A percentile compares a stretch with the other conserved stretches of the same genome.
Evolutionary conservation across 1,139 yeast genomes (phyloP).

Genomic region (Taphrina communis): DNA sequence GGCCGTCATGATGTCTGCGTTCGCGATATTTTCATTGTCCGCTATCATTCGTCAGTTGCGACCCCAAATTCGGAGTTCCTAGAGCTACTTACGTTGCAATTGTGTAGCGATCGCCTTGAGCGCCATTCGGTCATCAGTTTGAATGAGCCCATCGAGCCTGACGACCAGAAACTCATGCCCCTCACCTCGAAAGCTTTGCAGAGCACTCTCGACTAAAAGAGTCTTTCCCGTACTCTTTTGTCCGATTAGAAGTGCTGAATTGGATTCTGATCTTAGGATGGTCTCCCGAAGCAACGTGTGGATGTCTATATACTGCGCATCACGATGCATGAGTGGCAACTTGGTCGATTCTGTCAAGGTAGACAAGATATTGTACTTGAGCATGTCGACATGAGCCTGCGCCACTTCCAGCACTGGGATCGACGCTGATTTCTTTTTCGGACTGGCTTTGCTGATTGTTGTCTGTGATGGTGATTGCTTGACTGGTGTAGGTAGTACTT

Average conservation of each 20-base stretch:
- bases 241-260: slow-evolving; percentile 79
- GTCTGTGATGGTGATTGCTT: neutral
- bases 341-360: neutral
- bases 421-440: slow-evolving; percentile 5
- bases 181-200: slow-evolving; percentile 56
- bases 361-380: slow-evolving; percentile 3
- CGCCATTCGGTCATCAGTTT: slow-evolving; percentile 77
- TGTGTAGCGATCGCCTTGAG: slow-evolving; percentile 85
- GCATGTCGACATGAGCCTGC: slow-evolving; percentile 7
- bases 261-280: slow-evolving; percentile 72
- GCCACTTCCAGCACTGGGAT: slow-evolving; percentile 10
- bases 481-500: neutral
- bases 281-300: slow-evolving; percentile 65
- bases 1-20: slow-evolving; percentile 61
- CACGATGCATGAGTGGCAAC: slow-evolving; percentile 4
- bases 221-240: slow-evolving; percentile 83
- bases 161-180: slow-evolving; percentile 62
- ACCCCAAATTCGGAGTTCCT: too few species aligned
- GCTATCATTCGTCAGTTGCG: slow-evolving; percentile 12
- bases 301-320: slow-evolving; percentile 16
- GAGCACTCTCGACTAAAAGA: slow-evolving; percentile 63
- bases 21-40: slow-evolving; percentile 43
- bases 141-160: slow-evolving; percentile 71
- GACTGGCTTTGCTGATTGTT: neutral
- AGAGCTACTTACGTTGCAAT: slow-evolving; percentile 58